These are phyloP conservation scores for Chaetomiaceae sp. DNA, from an alignment of 2,329 filamentous ascomycete species.

Conservation along the genomic window DNA sequence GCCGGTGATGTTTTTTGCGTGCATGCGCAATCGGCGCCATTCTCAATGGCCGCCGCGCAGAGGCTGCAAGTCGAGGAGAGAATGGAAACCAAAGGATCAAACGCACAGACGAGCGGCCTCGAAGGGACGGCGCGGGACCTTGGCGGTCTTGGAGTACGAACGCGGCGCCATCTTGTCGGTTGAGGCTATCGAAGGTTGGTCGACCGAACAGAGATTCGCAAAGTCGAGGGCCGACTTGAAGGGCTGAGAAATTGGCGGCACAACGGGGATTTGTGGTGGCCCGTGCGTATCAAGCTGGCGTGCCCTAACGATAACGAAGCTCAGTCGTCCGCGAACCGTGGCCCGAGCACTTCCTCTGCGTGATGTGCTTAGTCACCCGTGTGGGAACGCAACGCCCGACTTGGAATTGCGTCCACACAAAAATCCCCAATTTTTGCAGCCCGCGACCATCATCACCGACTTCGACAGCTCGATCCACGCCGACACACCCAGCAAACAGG, in stretches of 20 bases:
- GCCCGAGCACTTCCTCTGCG: too few relatives aligned
- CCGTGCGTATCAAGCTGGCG: slow-evolving; percentile 19
- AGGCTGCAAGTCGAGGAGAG: slow-evolving; percentile 50
- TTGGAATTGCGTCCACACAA: slow-evolving; percentile 26
- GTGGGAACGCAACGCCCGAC: slow-evolving; percentile 17
- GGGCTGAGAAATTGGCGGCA: slow-evolving; percentile 20
- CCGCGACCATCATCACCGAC: slow-evolving; percentile 24
- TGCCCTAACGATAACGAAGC: slow-evolving; percentile 22
- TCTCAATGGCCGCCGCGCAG: slow-evolving; percentile 69
- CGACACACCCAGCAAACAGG: slow-evolving; percentile 36
- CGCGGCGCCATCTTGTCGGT: slow-evolving; percentile 42
- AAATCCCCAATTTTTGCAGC: slow-evolving; percentile 22
- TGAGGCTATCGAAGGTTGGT: slow-evolving; percentile 24
- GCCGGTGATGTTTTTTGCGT: slow-evolving; percentile 58
- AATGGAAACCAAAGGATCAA: slow-evolving; percentile 19
- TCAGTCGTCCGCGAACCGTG: neutral
- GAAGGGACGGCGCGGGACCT: slow-evolving; percentile 91
- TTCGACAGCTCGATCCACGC: slow-evolving; percentile 30
- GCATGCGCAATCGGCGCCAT: slow-evolving; percentile 19
- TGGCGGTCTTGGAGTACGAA: slow-evolving; percentile 98
- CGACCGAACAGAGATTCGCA: slow-evolving; percentile 20
- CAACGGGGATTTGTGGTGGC: slow-evolving; percentile 24
- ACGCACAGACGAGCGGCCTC: slow-evolving; percentile 99
- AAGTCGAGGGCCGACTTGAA: slow-evolving; percentile 3
- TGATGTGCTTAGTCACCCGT: slow-evolving; percentile 25